phyloP scores from a whole-genome alignment of 768 basidiomycete genomes.

The Cytidiella melzeri region DNA sequence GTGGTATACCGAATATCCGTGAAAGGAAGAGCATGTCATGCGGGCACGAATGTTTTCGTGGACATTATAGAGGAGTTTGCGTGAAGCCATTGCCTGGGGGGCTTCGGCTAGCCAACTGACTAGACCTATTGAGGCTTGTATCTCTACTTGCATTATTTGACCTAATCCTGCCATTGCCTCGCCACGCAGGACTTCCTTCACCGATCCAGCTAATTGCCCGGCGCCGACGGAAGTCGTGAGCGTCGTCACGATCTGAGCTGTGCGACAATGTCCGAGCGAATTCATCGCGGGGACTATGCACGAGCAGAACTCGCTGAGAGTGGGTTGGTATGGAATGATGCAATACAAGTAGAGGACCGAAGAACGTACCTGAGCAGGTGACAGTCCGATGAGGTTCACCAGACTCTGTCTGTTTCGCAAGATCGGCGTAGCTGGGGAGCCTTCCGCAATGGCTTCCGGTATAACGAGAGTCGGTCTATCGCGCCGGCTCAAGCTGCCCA shows the following conservation, averaged over 20 bases:
- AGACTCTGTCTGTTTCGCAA: slow-evolving; percentile 49
- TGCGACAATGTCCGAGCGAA: slow-evolving; percentile 15
- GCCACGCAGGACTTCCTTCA: slow-evolving; percentile 5
- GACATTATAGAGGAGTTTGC: not conserved
- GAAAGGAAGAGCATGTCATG: no score
- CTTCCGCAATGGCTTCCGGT: slow-evolving; percentile 31
- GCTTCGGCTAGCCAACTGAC: not conserved
- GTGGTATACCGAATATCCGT: no score
- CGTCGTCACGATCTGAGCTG: slow-evolving; percentile 14
- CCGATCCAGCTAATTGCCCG: slow-evolving; percentile 21
- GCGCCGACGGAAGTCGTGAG: slow-evolving; percentile 16
- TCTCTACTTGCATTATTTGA: slow-evolving; percentile 10
- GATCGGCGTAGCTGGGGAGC: slow-evolving; percentile 29
- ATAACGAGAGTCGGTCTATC: slow-evolving; percentile 40
- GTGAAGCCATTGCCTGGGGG: not conserved
- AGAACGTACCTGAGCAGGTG: slow-evolving; percentile 59
- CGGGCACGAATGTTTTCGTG: no score
- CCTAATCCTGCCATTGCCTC: not conserved
- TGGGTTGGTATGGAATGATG: not conserved
- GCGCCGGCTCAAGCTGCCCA: slow-evolving; percentile 34
- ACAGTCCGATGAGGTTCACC: slow-evolving; percentile 61
- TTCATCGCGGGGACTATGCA: slow-evolving; percentile 52
- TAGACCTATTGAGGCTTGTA: slow-evolving; percentile 2
- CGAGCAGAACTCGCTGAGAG: slow-evolving; percentile 52
- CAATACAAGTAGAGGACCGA: not conserved